phyloP scores from a whole-genome alignment of 2,329 filamentous ascomycete genomes.

The Lizonia empirigonia region DNA sequence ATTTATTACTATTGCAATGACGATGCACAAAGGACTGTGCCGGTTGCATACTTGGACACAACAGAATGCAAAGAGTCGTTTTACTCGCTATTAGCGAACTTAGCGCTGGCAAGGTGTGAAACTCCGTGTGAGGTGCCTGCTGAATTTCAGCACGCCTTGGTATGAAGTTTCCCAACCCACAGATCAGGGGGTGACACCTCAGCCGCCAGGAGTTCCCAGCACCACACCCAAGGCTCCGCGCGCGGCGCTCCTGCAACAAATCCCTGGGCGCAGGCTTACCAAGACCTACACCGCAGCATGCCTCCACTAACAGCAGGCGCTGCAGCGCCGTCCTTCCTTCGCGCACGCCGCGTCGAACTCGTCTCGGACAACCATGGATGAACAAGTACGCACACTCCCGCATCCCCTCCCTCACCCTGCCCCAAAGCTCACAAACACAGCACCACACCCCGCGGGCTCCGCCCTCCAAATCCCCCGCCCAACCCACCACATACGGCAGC shows the following conservation, averaged over 20 bases:
- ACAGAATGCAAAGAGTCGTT: too few species aligned
- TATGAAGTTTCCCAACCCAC: conserved; percentile 27
- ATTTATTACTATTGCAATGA: too few species aligned
- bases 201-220: conserved; percentile 6
- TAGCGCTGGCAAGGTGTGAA: too few species aligned
- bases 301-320: conserved; percentile 5
- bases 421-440: too few species aligned
- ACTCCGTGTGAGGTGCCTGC: too few species aligned
- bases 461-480: conserved; percentile 3
- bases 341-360: conserved; percentile 7
- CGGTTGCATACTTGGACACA: too few species aligned
- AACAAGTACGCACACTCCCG: conserved; percentile 19
- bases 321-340: neutral
- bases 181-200: neutral
- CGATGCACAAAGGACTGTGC: too few species aligned
- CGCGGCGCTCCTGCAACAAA: conserved; percentile 1
- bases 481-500: conserved; percentile 22
- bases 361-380: conserved; percentile 21
- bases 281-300: conserved; percentile 14
- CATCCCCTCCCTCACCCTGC: too few species aligned
- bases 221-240: conserved; percentile 20
- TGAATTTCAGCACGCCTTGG: neutral
- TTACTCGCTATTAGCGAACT: too few species aligned
- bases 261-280: conserved; percentile 16
- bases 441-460: neutral